These are phyloP conservation scores for Solanum microdontum DNA, from an alignment of 257 asterid genomes.

Conservation along the genomic window DNA sequence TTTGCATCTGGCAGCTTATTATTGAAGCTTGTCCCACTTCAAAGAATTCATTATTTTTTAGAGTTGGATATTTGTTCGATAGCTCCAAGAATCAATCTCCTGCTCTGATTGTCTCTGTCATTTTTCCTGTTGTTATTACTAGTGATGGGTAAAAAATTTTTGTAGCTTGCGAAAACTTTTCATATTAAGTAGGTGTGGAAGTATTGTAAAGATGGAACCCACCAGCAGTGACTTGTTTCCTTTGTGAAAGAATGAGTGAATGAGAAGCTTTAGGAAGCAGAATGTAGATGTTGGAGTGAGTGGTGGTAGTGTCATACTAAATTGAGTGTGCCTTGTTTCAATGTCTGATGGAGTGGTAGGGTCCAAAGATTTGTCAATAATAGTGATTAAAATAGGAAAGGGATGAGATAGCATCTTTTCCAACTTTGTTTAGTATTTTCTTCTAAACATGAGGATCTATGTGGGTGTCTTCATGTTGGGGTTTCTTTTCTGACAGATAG, in stretches of 20 bases:
- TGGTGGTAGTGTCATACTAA: conserved; percentile 31
- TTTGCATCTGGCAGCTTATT: neutral
- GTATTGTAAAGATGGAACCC: conserved; percentile 37
- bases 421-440: conserved; percentile 19
- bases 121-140: conserved; percentile 2
- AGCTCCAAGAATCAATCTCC: conserved; percentile 5
- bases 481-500: conserved; percentile 23
- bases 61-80: neutral
- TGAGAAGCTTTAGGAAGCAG: conserved; percentile 20
- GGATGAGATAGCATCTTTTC: conserved; percentile 27
- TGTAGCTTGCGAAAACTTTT: conserved; percentile 9
- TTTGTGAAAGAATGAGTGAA: conserved; percentile 21
- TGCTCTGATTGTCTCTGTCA: conserved; percentile 7
- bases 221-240: conserved; percentile 23
- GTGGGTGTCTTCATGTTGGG: conserved; percentile 39
- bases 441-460: conserved; percentile 31
- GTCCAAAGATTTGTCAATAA: conserved; percentile 33
- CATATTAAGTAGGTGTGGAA: conserved; percentile 21
- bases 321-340: conserved; percentile 21
- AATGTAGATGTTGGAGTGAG: conserved; percentile 34
- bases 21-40: neutral
- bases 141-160: neutral
- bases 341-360: conserved; percentile 37
- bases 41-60: neutral
- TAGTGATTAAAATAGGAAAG: conserved; percentile 23